A percentile compares a stretch with the other conserved stretches of the same genome.
Conservation (phyloP, 495 filamentous ascomycete genomes). For the Aspergillus sclerotioniger region DNA sequence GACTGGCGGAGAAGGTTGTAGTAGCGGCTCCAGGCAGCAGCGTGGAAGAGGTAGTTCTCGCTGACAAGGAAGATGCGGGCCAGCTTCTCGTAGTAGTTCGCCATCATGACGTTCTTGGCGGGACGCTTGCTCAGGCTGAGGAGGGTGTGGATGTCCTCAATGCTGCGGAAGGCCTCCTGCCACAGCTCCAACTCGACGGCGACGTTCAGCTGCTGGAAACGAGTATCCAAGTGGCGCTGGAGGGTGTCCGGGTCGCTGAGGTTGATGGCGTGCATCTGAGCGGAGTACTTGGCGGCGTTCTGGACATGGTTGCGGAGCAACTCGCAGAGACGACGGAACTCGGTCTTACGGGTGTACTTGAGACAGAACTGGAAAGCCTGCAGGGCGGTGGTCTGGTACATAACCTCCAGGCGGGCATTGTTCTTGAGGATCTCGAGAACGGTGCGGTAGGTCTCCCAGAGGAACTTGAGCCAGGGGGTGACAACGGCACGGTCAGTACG, state of each 20-base stretch:
- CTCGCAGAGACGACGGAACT: constrained; percentile 97
- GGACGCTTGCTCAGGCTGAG: constrained; percentile 98
- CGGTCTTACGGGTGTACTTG: constrained; percentile 97
- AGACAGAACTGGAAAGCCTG: constrained; percentile 98
- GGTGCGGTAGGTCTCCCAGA: constrained; percentile 99
- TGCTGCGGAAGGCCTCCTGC: constrained; percentile 98
- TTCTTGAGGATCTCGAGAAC: constrained; percentile 98
- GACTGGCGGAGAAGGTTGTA: constrained; percentile 94
- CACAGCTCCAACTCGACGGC: constrained; percentile 96
- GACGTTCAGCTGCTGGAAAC: constrained; percentile 97
- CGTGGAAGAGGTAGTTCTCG: constrained; percentile 99
- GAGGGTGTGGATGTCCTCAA: constrained; percentile 98
- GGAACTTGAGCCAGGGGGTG: constrained; percentile 97
- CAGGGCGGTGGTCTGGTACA: constrained; percentile 97
- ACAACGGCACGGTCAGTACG: constrained; percentile 97
- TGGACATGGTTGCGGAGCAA: constrained; percentile 97
- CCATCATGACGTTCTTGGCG: constrained; percentile 99
- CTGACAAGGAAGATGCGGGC: constrained; percentile 97
- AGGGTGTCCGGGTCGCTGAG: constrained; percentile 95
- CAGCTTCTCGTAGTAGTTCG: constrained; percentile 99
- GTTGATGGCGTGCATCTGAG: constrained; percentile 99
- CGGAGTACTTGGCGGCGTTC: constrained; percentile 97
- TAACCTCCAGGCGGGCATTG: constrained; percentile 94
- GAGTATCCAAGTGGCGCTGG: constrained; percentile 94
- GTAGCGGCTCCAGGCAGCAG: constrained; percentile 93